A percentile compares a stretch with the other conserved stretches of the same genome.
phyloP scores from a whole-genome alignment of 1,284 basidiomycete species.

The Kalmanozyma brasiliensis region DNA sequence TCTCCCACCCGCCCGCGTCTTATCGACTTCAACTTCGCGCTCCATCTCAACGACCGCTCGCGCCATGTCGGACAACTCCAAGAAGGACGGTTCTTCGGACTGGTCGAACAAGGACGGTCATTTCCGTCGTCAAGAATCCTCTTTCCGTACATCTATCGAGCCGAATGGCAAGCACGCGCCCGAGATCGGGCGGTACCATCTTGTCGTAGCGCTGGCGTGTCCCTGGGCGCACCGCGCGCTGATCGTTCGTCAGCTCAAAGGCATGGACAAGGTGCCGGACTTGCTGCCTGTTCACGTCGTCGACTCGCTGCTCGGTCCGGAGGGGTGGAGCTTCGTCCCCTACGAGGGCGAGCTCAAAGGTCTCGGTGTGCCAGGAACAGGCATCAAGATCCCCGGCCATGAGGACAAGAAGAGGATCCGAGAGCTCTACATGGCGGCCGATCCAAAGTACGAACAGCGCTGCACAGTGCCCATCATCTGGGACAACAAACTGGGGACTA shows the following conservation, averaged over 20 bases:
- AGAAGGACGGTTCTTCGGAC: conserved; percentile 52
- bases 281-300: conserved; percentile 71
- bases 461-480: conserved; percentile 80
- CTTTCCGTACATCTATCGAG: conserved; percentile 79
- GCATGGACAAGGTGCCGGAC: conserved; percentile 85
- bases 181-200: conserved; percentile 76
- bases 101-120: conserved; percentile 76
- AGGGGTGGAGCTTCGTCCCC: conserved; percentile 87
- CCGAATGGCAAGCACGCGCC: conserved; percentile 80
- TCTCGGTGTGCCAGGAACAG: conserved; percentile 53
- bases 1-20: neutral
- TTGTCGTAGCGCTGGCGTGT: conserved; percentile 67
- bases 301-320: conserved; percentile 82
- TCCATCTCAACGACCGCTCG: neutral
- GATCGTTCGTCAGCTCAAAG: conserved; percentile 89
- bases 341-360: conserved; percentile 48
- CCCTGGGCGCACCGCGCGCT: conserved; percentile 93
- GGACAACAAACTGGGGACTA: conserved; percentile 88
- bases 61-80: conserved; percentile 28
- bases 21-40: neutral
- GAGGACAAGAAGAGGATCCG: conserved; percentile 76
- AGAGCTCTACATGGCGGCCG: conserved; percentile 84
- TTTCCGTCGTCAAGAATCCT: conserved; percentile 80
- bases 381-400: conserved; percentile 60
- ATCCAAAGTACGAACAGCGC: conserved; percentile 71